phyloP scores from a whole-genome alignment of 2,329 filamentous ascomycete species.

The Calycina marina region DNA sequence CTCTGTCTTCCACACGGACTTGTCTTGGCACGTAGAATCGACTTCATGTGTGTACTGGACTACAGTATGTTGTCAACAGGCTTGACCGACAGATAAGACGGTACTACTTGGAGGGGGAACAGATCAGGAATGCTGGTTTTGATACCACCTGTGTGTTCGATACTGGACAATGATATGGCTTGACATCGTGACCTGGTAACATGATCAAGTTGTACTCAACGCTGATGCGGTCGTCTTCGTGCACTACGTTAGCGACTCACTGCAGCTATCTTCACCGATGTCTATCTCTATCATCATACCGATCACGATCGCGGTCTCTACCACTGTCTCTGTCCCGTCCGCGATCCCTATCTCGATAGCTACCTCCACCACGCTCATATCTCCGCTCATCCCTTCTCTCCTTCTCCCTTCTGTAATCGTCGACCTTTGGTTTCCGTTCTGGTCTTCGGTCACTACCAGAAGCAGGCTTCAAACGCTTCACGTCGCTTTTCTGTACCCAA shows the following conservation, averaged over 20 bases:
- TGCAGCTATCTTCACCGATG: constrained; percentile 12
- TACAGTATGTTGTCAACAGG: too few species aligned
- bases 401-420: constrained; percentile 28
- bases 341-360: constrained; percentile 21
- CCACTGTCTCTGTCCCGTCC: constrained; percentile 22
- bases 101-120: too few species aligned
- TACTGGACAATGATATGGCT: too few species aligned
- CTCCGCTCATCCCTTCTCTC: constrained; percentile 27
- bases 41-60: too few species aligned
- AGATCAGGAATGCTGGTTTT: too few species aligned
- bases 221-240: constrained; percentile 1
- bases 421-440: constrained; percentile 26
- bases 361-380: constrained; percentile 26
- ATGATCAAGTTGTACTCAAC: too few species aligned
- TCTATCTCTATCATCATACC: constrained; percentile 17
- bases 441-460: constrained; percentile 31
- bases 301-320: constrained; percentile 13
- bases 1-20: too few species aligned
- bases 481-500: constrained; percentile 59
- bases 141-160: too few species aligned
- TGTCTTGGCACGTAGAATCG: too few species aligned
- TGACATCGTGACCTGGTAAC: too few species aligned
- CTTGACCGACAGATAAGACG: too few species aligned
- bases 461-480: constrained; percentile 29
- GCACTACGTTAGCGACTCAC: constrained; percentile 2